phyloP scores from a whole-genome alignment of 164 flowering plant genomes.

The Aristolochia fimbriata region DNA sequence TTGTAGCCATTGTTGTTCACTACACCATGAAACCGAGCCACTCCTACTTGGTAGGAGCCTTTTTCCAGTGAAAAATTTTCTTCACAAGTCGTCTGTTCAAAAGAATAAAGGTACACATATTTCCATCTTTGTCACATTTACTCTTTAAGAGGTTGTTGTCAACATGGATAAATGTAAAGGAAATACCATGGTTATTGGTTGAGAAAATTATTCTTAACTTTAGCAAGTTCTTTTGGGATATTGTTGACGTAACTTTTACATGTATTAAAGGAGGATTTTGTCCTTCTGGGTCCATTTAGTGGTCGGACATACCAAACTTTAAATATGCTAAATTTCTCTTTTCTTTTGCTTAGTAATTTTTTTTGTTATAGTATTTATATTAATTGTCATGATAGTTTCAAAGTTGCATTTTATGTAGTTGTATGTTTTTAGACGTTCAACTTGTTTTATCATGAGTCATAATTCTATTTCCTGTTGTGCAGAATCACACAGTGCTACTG shows the following conservation, averaged over 20 bases:
- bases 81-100: constrained; percentile 17
- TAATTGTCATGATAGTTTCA: not conserved
- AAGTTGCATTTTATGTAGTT: too few species aligned
- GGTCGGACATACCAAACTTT: not conserved
- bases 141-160: too few species aligned
- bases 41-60: constrained; percentile 44
- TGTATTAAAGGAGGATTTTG: too few species aligned
- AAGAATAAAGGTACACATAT: constrained; percentile 32
- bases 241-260: too few species aligned
- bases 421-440: not conserved
- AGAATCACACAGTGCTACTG: constrained; percentile 30
- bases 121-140: not conserved
- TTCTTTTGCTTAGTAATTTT: not conserved
- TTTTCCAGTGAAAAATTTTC: constrained; percentile 37
- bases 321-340: not conserved
- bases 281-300: too few species aligned
- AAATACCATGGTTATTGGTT: too few species aligned
- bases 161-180: too few species aligned
- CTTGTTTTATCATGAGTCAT: not conserved
- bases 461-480: constrained; percentile 4
- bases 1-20: constrained; percentile 36
- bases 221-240: too few species aligned
- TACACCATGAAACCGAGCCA: constrained; percentile 24
- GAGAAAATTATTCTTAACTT: too few species aligned
- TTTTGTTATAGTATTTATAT: not conserved